Base-by-base conservation (phyloP, 2,329 filamentous ascomycete genomes). In the Phialemoniopsis sp. region DNA sequence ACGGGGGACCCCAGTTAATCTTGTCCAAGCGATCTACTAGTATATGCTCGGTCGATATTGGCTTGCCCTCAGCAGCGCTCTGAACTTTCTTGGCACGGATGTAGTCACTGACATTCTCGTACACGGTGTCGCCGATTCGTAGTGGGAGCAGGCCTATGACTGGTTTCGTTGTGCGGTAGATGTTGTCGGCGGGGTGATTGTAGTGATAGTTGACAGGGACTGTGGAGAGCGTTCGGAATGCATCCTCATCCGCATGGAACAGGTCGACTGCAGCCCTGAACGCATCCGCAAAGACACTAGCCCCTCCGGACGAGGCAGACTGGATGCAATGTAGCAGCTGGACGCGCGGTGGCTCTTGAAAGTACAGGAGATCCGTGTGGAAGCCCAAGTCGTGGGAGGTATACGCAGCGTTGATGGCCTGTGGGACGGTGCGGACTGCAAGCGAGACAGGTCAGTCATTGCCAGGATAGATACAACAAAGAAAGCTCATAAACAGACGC, bases 281-380 rank as follows among this genome's bases (percentile, higher is more conserved):
- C 29, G 81, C 73, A 63, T 97, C 90, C 42, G 80, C 81, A 64
- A 97, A 98, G 38, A 95, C 72, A 1, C 89, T 95, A 52, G 88
- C 84, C 34, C 91, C 93, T n/a, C 91, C 91, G 0, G 74, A 65
- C 48, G 82, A 84, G 2, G 81, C 84, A 53, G 94, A 94, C 46
- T 85, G 77, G 32, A 97, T 71, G 55, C 89, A 96, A 64, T 97
- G 93, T 4, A 97, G 78, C 17, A 97, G 69, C 62, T 98, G 91
- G 37, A 93, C 78, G 26, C 83, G 80, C 0, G 91, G 91, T 3
- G 87, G 81, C 36, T 87, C 78, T 13, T 76, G 66, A 63, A 93
- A 84, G 64, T 97, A 97, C 40, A 96, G 72, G 31, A 97, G 74
- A 58, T 97, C 93, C 78, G 95, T 93, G 65, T 98, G 93, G 35